Evolutionary conservation across 805 yeast species (phyloP), one percentile per base, ranked within the genome.

Genomic region (Hanseniaspora meyeri): DNA sequence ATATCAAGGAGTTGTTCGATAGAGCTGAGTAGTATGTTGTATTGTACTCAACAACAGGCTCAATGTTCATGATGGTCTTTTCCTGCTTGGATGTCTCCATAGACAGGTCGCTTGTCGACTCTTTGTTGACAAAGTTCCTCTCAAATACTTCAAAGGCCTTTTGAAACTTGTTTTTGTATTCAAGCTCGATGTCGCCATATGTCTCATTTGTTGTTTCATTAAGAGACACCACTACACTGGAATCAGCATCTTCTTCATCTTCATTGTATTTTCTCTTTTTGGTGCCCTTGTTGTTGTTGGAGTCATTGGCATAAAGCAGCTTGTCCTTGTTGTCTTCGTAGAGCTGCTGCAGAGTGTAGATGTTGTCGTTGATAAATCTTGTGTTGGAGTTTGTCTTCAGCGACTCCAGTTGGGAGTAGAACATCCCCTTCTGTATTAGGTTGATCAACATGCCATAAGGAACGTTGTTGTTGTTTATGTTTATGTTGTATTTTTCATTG

Each of bases 371-470:
- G 3, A 53, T 31, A 16, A 29, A 17, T 32, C 47, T 45, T 4
- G 55, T 51, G 10, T 39, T 51, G 14, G 55, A 16, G 32, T 40
- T 51, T n/a, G 55, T 51, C 10, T 51, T 51, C 5, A 51, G 4
- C 1, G 55, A n/a, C 12, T 53, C 57, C 10, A 53, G 36, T 32
- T 53, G 57, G 8, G 57, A 53, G 24, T 53, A 53, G 17, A 53
- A 19, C 6, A 53, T 53, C 12, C 57, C 57, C 34, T 46, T 53
- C 31, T 53, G 57, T 7, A 53, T 46, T 14, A 53, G 31, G 19
- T 53, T 53, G 5, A 53, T 43, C 11, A 53, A 40, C 57, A 53
- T 53, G 4, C 57, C 57, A 53, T 43, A 53, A 10, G 57, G 57
- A 2, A 46, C 36, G 17, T 53, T 43, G 16, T 31, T 46, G 32